Base-by-base conservation (phyloP, 2,329 filamentous ascomycete genomes). In the Exophiala calicioides region DNA sequence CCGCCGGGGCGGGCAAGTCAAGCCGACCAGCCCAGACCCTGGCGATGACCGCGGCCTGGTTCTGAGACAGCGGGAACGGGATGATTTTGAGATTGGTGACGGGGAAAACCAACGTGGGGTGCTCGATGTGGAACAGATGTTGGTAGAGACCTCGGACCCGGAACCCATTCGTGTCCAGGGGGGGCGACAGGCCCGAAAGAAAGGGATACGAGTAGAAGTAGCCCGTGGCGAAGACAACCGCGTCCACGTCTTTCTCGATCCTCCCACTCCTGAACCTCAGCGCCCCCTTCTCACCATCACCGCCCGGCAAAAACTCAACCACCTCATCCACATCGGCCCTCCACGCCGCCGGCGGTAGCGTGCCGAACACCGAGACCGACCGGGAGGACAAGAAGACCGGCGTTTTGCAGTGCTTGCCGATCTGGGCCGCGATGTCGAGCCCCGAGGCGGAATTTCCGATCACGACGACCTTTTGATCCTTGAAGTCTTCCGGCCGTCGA, bases 171-270 rank as follows among this genome's bases (percentile, higher is more conserved):
- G 79, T 82, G 44, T 90, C 75, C 2, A 89, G 63, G 1, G 40
- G 19, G 2, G 51, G 39, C 5, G 34, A 36, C 13, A 50, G 16
- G 3, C 23, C 26, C 2, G 67, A 64, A 3, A 84, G 63, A 61
- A 95, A 96, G 0, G 90, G 89, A 47, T 86, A 86, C 4, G 84
- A 83, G 68, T 88, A 95, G 46, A 95, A 79, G 60, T 94, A 97
- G 0, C 91, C 91, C 0, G 91, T 96, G 64, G 88, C 90, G 66
- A 91, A 96, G 20, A 97, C 64, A 4, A 96, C 71, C 1, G 81
- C 78, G 60, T 96, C 90, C 45, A 97, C 68, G 24, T 82, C 71
- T 3, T 69, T 69, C 60, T 89, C 86, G 7, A 84, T 62, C 0
- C 73, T 73, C 2, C 85, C 85, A 59, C 88, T 76, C 30, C 75